Evolutionary conservation across 768 basidiomycete species (phyloP).

Genomic region (Suillus brevipes): DNA sequence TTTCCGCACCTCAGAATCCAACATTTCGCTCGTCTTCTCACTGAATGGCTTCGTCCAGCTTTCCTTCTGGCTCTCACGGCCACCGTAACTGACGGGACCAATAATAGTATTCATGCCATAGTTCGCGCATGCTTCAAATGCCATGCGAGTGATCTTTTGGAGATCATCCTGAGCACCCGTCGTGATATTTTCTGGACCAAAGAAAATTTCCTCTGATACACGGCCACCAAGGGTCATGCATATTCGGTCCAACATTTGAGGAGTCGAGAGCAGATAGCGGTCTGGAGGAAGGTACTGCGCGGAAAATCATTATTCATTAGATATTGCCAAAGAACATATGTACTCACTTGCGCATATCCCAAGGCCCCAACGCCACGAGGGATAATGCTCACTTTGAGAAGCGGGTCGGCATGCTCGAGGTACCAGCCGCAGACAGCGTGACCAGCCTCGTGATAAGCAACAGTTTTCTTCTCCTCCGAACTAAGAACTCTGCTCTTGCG

Average conservation of each 20-base stretch:
- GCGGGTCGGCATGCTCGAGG: constrained; percentile 93
- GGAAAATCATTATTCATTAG: constrained; percentile 12
- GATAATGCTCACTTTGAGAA: constrained; percentile 98
- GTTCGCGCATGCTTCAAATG: constrained; percentile 92
- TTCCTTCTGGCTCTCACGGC: constrained; percentile 80
- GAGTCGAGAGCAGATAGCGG: constrained; percentile 91
- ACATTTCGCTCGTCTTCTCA: constrained; percentile 93
- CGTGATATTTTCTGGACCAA: constrained; percentile 87
- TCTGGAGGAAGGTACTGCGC: constrained; percentile 89
- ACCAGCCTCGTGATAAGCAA: constrained; percentile 98
- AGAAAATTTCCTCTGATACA: constrained; percentile 98
- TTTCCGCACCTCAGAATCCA: constrained; percentile 89
- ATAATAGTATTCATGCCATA: constrained; percentile 97
- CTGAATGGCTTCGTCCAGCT: constrained; percentile 97
- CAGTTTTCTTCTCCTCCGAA: constrained; percentile 96
- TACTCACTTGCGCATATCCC: constrained; percentile 87
- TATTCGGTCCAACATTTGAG: constrained; percentile 93
- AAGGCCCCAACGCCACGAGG: constrained; percentile 94
- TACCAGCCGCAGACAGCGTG: constrained; percentile 99
- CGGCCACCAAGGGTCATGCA: constrained; percentile 99
- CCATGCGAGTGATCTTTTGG: constrained; percentile 97
- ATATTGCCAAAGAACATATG: constrained; percentile 1
- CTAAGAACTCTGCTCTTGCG: constrained; percentile 92
- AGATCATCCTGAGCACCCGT: constrained; percentile 98
- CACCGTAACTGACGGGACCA: constrained; percentile 95